A percentile compares a stretch with the other conserved stretches of the same genome.
Evolutionary conservation across 345 rosid genomes (phyloP).

Genomic region (Cardiospermum halicacabum): DNA sequence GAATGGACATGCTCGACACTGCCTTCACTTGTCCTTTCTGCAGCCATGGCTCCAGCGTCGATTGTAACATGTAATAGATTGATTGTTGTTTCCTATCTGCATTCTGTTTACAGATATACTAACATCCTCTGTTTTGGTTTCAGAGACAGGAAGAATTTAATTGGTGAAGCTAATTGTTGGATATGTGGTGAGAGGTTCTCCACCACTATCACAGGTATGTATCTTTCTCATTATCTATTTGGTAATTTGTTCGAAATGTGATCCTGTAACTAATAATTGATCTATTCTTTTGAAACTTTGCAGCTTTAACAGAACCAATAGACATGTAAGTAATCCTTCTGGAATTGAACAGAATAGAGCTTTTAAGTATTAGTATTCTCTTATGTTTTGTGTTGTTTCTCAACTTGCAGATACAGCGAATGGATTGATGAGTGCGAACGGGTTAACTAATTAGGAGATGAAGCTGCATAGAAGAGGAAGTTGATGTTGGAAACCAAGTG

Average conservation of each 20-base stretch:
- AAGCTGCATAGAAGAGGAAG: constrained; percentile 37
- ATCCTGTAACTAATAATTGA: neutral
- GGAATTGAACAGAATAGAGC: too few species aligned
- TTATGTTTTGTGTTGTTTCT: neutral
- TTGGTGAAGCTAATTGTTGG: constrained; percentile 72
- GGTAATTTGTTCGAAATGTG: neutral
- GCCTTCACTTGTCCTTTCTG: constrained; percentile 96
- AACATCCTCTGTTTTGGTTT: constrained; percentile 6
- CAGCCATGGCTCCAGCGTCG: constrained; percentile 90
- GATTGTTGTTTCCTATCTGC: neutral
- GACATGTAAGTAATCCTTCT: constrained; percentile 66
- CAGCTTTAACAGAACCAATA: constrained; percentile 86
- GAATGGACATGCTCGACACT: constrained; percentile 94
- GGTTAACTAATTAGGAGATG: constrained; percentile 62
- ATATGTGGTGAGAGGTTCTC: constrained; percentile 89
- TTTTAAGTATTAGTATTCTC: neutral
- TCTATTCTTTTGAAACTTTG: constrained; percentile 21
- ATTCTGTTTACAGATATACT: neutral
- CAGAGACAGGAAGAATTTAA: constrained; percentile 88
- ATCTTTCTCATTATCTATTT: neutral
- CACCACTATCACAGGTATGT: constrained; percentile 74
- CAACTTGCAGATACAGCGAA: constrained; percentile 72
- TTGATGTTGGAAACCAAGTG: neutral
- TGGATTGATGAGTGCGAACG: constrained; percentile 98
- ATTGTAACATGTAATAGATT: constrained; percentile 66